phyloP scores from a whole-genome alignment of 331 rosid species.

The Arachis monticola region DNA sequence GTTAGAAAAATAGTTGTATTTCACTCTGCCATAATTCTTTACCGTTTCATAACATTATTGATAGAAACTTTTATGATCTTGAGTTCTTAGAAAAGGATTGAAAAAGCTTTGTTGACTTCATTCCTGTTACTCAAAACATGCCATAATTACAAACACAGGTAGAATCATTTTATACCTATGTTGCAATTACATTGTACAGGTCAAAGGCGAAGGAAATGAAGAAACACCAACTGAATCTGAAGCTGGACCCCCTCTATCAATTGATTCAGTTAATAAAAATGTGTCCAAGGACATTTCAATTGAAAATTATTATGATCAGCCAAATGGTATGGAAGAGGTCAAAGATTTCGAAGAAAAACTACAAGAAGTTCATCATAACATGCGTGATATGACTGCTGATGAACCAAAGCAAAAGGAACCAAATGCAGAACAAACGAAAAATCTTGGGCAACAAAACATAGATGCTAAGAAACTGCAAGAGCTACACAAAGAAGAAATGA shows the following conservation, averaged over 20 bases:
- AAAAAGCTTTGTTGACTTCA: not conserved
- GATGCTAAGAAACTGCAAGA: too few species aligned
- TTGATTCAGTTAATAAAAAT: not conserved
- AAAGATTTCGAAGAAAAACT: not conserved
- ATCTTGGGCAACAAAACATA: too few species aligned
- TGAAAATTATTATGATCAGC: not conserved
- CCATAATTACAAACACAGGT: not conserved
- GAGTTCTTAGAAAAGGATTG: too few species aligned
- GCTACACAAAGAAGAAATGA: too few species aligned
- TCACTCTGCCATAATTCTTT: too few species aligned
- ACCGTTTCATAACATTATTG: too few species aligned
- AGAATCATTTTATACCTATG: not conserved
- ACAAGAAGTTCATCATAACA: not conserved
- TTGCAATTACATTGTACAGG: not conserved
- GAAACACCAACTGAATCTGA: not conserved
- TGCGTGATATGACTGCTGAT: conserved; percentile 12
- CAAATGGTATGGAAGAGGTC: not conserved
- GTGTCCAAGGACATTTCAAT: not conserved
- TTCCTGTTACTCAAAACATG: not conserved
- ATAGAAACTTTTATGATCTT: too few species aligned
- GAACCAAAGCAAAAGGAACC: conserved; percentile 1
- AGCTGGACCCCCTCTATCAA: not conserved
- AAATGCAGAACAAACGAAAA: too few species aligned
- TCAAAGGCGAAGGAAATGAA: conserved; percentile 2
- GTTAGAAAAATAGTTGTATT: too few species aligned